Base-by-base conservation (phyloP, 2,329 filamentous ascomycete genomes). In the Fusarium chuoi region DNA sequence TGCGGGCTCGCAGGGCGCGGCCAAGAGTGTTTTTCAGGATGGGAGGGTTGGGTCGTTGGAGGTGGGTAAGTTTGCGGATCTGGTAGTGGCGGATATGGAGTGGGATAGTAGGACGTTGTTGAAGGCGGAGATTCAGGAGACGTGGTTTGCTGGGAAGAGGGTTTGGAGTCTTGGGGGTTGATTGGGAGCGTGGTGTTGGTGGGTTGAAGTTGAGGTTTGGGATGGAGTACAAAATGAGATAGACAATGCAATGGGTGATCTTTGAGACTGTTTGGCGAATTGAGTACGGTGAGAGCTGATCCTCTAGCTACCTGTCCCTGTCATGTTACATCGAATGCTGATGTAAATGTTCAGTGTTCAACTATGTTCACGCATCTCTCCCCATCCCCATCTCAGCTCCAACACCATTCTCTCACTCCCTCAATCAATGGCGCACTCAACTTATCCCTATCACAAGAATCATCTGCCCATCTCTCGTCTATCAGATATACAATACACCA, bases 51-150 rank as follows among this genome's bases (percentile, higher is more conserved):
- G 89, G 1, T 85, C 82, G 48, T 74, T 91, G 48, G 84, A 85
- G 72, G 79, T 79, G 5, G 89, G 88, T 1, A 85, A 86, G 81
- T 78, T 83, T 70, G 89, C 89, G 4, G 88, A 91, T 74, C 86
- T 91, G 59, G 85, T 87, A 6, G 75, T 82, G 8, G 75, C 82
- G 6, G 81, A 83, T 51, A 79, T 89, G 85, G 79, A 83, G 49
- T 90, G 87, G 85, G 83, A 86, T 38, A 81, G 83, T 20, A 81
- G 82, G 33, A 83, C 79, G 63, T 75, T 90, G 66, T 78, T 89
- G 46, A 79, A 83, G 33, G 86, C 86, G 0, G 81, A 78, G 60
- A 81, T 89, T 1, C 71, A 77, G 52, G 83, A 89, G 82, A 90
- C 88, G 1, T 90, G 87, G 87, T 87, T 86, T 68, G 81, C 76